Percentiles rank a stretch among this genome's conserved stretches.
Evolutionary conservation across 257 asterid species (phyloP).

Genomic region (Euphrasia confusa): DNA sequence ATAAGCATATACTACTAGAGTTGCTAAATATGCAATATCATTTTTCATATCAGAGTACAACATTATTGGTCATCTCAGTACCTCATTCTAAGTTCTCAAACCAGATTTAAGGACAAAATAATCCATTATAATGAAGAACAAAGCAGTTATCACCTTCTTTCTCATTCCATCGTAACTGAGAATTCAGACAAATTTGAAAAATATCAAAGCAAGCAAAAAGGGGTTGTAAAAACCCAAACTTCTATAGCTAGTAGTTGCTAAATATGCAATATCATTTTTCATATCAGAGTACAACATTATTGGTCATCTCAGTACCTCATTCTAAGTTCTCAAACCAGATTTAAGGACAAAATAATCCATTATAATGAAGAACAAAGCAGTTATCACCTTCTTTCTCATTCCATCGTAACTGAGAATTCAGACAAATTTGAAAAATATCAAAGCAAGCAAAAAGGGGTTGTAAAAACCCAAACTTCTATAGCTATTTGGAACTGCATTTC

Average conservation of each 20-base stretch:
- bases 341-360: not conserved
- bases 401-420: not conserved
- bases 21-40: not conserved
- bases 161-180: not conserved
- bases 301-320: not conserved
- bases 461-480: conserved; percentile 6
- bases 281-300: not conserved
- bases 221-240: no score
- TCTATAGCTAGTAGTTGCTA: no score
- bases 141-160: not conserved
- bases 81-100: not conserved
- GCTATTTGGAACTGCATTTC: conserved; percentile 20
- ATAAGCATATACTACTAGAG: no score
- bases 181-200: conserved; percentile 20
- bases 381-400: conserved; percentile 12
- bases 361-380: not conserved
- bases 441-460: conserved; percentile 7
- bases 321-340: not conserved
- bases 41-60: not conserved
- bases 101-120: not conserved
- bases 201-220: conserved; percentile 5
- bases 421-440: conserved; percentile 19
- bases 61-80: not conserved
- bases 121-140: not conserved
- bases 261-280: not conserved